A percentile compares a stretch with the other conserved stretches of the same genome.
These are phyloP conservation scores for Kodamaea ohmeri DNA, from an alignment of 1,139 yeast genomes.

Conservation along the genomic window DNA sequence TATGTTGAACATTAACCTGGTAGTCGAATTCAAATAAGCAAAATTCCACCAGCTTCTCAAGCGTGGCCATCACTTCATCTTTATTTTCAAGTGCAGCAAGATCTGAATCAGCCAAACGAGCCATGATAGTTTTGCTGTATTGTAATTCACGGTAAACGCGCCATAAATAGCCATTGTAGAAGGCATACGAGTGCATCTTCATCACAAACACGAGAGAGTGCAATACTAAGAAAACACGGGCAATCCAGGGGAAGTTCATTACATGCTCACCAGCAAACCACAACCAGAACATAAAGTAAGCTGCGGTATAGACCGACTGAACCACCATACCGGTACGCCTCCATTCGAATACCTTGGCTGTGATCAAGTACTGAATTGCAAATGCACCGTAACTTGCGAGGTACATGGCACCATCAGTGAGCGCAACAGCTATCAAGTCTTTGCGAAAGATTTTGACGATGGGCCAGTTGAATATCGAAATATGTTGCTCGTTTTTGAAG, in stretches of 20 bases:
- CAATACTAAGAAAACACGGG: constrained; percentile 72
- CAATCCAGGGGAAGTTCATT: constrained; percentile 76
- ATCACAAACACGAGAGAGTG: constrained; percentile 84
- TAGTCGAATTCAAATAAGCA: constrained; percentile 61
- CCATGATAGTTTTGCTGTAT: constrained; percentile 36
- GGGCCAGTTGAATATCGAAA: constrained; percentile 41
- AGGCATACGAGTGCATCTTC: constrained; percentile 92
- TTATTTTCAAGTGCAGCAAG: neutral
- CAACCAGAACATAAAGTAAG: constrained; percentile 48
- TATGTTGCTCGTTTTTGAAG: constrained; percentile 18
- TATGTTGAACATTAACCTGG: constrained; percentile 33
- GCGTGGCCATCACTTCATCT: constrained; percentile 25
- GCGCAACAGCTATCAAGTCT: constrained; percentile 61
- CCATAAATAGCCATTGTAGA: constrained; percentile 89
- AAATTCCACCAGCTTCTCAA: constrained; percentile 52
- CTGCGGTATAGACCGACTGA: constrained; percentile 55
- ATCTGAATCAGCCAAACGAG: neutral
- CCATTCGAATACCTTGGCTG: constrained; percentile 52
- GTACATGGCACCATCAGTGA: constrained; percentile 73
- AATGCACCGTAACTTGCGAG: constrained; percentile 55
- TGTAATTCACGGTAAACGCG: constrained; percentile 53
- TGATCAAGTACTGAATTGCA: constrained; percentile 52
- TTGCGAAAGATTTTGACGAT: constrained; percentile 49
- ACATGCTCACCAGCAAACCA: constrained; percentile 47
- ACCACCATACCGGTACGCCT: constrained; percentile 55